Conservation (phyloP, 257 asterid genomes). For the Anisodus tanguticus region DNA sequence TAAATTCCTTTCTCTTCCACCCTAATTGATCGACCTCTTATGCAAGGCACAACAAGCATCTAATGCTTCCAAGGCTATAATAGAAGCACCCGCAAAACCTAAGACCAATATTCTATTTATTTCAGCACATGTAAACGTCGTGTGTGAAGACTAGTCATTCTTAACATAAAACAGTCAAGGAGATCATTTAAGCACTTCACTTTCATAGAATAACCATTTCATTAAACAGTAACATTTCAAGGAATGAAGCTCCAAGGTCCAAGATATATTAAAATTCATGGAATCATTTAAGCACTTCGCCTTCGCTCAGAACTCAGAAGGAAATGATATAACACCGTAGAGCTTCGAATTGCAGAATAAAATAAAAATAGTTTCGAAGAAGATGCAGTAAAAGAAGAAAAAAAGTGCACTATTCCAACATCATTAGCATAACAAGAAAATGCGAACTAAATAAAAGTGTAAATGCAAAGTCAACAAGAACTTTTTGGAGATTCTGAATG, state of each 20-base stretch:
- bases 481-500: background rate
- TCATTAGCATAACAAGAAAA: background rate
- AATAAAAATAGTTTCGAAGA: background rate
- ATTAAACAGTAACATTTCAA: background rate
- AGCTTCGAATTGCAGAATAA: background rate
- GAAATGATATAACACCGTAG: background rate
- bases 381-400: background rate
- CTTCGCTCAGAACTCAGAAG: background rate
- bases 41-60: background rate
- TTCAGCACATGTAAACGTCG: background rate
- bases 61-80: background rate
- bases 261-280: background rate
- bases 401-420: background rate
- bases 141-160: background rate
- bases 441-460: background rate
- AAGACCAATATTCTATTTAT: background rate
- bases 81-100: background rate
- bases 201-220: background rate
- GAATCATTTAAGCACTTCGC: background rate
- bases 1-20: background rate
- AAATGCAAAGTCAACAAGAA: background rate
- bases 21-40: background rate
- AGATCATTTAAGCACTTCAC: no score
- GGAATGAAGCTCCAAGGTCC: background rate
- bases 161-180: constrained; percentile 1